These are phyloP conservation scores for Lactifluus rugatus DNA, from an alignment of 768 basidiomycete species.

Conservation along the genomic window DNA sequence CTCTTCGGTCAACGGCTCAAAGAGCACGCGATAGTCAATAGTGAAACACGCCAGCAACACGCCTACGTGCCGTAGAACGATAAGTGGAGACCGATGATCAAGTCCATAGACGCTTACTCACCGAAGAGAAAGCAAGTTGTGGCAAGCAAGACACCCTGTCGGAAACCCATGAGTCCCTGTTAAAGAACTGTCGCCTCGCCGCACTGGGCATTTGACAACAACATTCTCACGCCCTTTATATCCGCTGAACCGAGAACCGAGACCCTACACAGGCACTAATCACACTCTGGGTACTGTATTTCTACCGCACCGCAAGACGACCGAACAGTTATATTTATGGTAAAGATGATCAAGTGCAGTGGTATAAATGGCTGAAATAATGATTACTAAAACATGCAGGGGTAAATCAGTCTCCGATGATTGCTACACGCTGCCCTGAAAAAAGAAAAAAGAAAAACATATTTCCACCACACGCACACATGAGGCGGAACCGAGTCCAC, in stretches of 20 bases:
- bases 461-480: slow-evolving; percentile 1
- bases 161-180: slow-evolving; percentile 76
- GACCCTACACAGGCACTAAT: too few relatives aligned
- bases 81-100: slow-evolving; percentile 1
- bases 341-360: slow-evolving; percentile 5
- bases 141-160: slow-evolving; percentile 77
- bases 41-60: slow-evolving; percentile 78
- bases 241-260: too few relatives aligned
- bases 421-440: slow-evolving; percentile 11
- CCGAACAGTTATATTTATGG: background rate
- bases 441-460: background rate
- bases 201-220: too few relatives aligned
- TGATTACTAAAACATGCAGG: slow-evolving; percentile 17
- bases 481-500: background rate
- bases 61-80: slow-evolving; percentile 33
- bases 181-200: too few relatives aligned
- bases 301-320: background rate
- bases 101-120: slow-evolving; percentile 27
- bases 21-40: slow-evolving; percentile 81
- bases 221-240: too few relatives aligned
- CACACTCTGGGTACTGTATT: too few relatives aligned
- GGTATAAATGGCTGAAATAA: slow-evolving; percentile 18
- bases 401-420: slow-evolving; percentile 17
- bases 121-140: slow-evolving; percentile 88
- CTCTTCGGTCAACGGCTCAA: slow-evolving; percentile 53